phyloP scores from a whole-genome alignment of 1,284 basidiomycete species.

The Irpex rosettiformis region DNA sequence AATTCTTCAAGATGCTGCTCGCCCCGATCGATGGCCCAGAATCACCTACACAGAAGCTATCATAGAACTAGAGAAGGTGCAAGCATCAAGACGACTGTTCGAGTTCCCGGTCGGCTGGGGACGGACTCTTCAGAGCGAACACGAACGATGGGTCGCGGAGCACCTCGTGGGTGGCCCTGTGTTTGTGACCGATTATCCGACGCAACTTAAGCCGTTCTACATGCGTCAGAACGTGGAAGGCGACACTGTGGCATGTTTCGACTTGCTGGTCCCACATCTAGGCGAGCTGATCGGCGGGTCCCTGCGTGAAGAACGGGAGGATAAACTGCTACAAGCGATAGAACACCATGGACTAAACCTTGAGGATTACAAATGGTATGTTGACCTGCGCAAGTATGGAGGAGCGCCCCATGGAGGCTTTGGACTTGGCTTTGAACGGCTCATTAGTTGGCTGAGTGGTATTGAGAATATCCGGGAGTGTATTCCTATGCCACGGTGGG shows the following conservation, averaged over 20 bases:
- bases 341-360: constrained; percentile 42
- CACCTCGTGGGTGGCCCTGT: constrained; percentile 68
- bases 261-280: constrained; percentile 83
- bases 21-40: constrained; percentile 53
- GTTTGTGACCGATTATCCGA: constrained; percentile 92
- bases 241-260: constrained; percentile 90
- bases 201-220: constrained; percentile 88
- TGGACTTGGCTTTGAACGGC: constrained; percentile 89
- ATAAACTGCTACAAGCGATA: constrained; percentile 54
- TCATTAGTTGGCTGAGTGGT: constrained; percentile 82
- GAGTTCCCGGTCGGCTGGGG: constrained; percentile 68
- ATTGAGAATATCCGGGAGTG: constrained; percentile 87
- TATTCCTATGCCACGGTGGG: constrained; percentile 87
- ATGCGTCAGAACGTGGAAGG: constrained; percentile 69
- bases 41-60: constrained; percentile 84
- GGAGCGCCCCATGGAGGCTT: constrained; percentile 91
- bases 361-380: constrained; percentile 80
- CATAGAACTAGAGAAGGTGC: constrained; percentile 43
- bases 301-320: constrained; percentile 81
- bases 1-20: constrained; percentile 34
- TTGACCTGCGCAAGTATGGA: constrained; percentile 77
- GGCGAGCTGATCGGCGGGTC: constrained; percentile 95
- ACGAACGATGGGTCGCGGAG: constrained; percentile 88
- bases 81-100: constrained; percentile 37
- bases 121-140: constrained; percentile 76